Evolutionary conservation across 768 basidiomycete genomes (phyloP), one percentile per base, ranked within the genome.

Genomic region (Rhodotorula babjevae): DNA sequence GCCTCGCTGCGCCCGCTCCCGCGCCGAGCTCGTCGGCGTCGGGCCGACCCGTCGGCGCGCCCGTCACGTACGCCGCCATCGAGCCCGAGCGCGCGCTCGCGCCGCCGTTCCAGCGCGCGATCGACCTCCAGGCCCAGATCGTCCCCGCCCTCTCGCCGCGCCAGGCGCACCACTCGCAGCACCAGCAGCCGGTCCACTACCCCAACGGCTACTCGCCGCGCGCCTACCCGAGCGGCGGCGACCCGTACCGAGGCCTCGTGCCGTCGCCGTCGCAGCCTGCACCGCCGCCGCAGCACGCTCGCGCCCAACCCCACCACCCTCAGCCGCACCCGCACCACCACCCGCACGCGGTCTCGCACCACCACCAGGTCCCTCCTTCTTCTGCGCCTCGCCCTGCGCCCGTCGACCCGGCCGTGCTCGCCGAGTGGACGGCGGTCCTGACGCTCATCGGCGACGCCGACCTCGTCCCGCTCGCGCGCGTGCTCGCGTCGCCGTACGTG

Each of bases 51-150:
- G 10, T 36, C 33, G 57, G 57, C 11, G n/a, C 16, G 59, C 25
- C 40, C 40, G 40, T 5, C 2, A 3, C 59, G 40, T 10, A 29
- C 56, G 33, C 31, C 15, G 56, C 18, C 27, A 60, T 29, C 33
- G 57, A 49, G 23, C 46, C 56, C 21, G 73, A 74, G 8, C 65
- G 69, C 5, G 69, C 69, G 1, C 67, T 75, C 60, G 74, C 74
- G 27, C 74, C 74, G 25, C 74, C 74, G 9, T 75, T 75, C 70
- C 55, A 69, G 59, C 63, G 67, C 23, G 60, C 64, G 15, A 33
- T 67, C 61, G 63, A 68, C 33, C 40, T 70, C 12, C 63, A 69
- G 55, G 44, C 65, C n/a, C 66, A 64, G 55, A 68, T 74, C 55
- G 66, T 44, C 1, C 73, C 73, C 15, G 73, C 61, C 2, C 56